Evolutionary conservation across 371 early-diverging fungal species (phyloP), one percentile per base, ranked within the genome.

Genomic region (Actinomortierella wolfii): DNA sequence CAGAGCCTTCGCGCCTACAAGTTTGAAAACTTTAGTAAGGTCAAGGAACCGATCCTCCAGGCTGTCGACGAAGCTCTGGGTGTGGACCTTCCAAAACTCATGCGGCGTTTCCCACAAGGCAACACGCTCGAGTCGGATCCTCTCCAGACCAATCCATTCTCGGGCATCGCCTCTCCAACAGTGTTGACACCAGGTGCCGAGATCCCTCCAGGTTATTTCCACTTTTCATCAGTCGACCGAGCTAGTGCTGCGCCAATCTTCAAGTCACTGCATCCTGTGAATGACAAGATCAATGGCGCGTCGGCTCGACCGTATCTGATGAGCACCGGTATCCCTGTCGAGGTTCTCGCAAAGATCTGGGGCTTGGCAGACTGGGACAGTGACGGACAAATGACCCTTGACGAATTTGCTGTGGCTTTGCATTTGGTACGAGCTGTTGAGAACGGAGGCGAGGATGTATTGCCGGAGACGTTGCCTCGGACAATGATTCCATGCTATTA

Each of bases 11-110:
- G 82, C 26, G 68, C 82, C 39, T 92, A 90, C 71, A 91, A 94
- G 61, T 81, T 92, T 58, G 90, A 89, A 44, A 90, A 90, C 54
- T 92, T 94, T 57, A 83, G 87, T 57, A 86, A 89, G 56, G 61
- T 91, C 48, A 86, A 86, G 63, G 84, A 85, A n/a, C 63, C 65
- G 14, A 67, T 67, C 28, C 51, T 57, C 17, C 34, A 44, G n/a
- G 41, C 41, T 13, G 71, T 64, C 4, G 71, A 70, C 42, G 71
- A 87, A 73, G 89, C 87, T 0, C 69, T 91, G 5, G 62, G 82
- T 0, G 54, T 61, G 3, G 90, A 90, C 61, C 65, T 91, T 2
- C 90, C 92, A 6, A 77, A 81, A 3, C 60, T 91, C 34, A 88
- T 91, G 89, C 75, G 80, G 15, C 61, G 76, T 42, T 86, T 90